Evolutionary conservation across 2,329 filamentous ascomycete genomes (phyloP), one percentile per base, ranked within the genome.

Genomic region (Pseudogymnoascus verrucosus): DNA sequence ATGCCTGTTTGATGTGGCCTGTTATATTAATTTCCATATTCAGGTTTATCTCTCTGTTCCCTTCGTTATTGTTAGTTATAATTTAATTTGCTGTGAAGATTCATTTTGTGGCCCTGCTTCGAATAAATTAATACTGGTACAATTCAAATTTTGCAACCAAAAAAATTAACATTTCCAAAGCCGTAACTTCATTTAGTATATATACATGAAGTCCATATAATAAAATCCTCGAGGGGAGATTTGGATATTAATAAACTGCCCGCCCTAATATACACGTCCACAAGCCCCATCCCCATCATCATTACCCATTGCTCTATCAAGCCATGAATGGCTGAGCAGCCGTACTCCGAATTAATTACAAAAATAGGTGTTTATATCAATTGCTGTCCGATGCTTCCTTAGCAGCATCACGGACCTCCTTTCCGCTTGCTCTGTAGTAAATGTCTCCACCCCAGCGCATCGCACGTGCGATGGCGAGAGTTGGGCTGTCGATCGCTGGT

Each of bases 381-480:
- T 60, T 60, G 19, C 14, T 23, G 57, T 63, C 31, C 31, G 36
- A 3, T 31, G 23, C 14, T 26, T 57, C 28, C 36, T 19, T 64
- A 12, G 57, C 39, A 64, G 73, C 54, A 40, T 63, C 71, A 64
- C 72, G 67, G 6, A 72, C 65, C 5, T 65, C 60, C 14, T 68
- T 71, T 5, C 73, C 73, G 28, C 69, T 71, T 39, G 71, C 73
- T 60, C 71, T 67, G 68, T 91, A 96, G 95, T 95, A 99, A 7
- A 96, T 84, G 76, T 98, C 93, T 8, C 90, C 92, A 61, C 92
- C 89, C 91, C 93, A 98, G 71, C 92, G 82, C 73, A 97, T 85
- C 65, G 92, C 77, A 61, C 95, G 84, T 79, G 98, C 95, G 2
- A 87, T 85, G 0, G 91, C 89, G 26, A 88, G 88, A 1, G 84